These are phyloP conservation scores for Rhodomyrtus psidioides DNA, from an alignment of 441 rosid genomes.

Conservation along the genomic window DNA sequence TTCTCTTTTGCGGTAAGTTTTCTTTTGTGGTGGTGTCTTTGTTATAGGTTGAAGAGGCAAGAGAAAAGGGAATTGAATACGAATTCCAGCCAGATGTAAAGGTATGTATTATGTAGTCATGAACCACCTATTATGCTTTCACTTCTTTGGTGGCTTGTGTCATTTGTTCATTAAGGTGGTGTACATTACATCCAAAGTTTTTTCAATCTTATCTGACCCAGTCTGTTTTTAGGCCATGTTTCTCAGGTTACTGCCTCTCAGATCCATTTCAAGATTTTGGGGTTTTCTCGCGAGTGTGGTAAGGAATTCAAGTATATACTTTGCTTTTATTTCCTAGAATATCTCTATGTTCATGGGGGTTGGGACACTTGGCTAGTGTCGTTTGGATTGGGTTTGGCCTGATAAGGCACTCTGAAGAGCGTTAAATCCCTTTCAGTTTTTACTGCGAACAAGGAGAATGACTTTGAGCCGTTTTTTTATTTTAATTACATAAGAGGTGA, in stretches of 20 bases:
- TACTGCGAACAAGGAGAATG: not conserved
- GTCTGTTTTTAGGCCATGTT: conserved; percentile 55
- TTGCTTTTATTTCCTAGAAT: not conserved
- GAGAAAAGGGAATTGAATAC: conserved; percentile 65
- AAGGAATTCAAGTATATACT: conserved; percentile 12
- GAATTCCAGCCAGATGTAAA: conserved; percentile 81
- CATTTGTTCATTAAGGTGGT: not conserved
- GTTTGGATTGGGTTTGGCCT: not conserved
- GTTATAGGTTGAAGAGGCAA: conserved; percentile 68
- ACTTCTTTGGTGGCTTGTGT: not conserved
- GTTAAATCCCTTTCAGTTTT: not conserved
- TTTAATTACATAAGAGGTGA: not conserved
- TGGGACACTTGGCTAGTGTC: not conserved
- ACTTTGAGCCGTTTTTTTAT: not conserved
- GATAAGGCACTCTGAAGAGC: not conserved
- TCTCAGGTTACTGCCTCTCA: conserved; percentile 68
- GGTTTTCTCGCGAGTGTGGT: conserved; percentile 66
- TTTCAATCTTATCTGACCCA: not conserved
- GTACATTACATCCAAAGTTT: not conserved
- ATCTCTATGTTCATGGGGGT: not conserved
- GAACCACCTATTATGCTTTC: not conserved
- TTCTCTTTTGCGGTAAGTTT: not conserved
- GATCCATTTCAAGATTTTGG: conserved; percentile 83
- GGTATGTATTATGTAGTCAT: conserved; percentile 22
- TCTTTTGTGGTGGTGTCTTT: not conserved